Conservation (phyloP, 306 rosid species). For the Datisca glomerata region DNA sequence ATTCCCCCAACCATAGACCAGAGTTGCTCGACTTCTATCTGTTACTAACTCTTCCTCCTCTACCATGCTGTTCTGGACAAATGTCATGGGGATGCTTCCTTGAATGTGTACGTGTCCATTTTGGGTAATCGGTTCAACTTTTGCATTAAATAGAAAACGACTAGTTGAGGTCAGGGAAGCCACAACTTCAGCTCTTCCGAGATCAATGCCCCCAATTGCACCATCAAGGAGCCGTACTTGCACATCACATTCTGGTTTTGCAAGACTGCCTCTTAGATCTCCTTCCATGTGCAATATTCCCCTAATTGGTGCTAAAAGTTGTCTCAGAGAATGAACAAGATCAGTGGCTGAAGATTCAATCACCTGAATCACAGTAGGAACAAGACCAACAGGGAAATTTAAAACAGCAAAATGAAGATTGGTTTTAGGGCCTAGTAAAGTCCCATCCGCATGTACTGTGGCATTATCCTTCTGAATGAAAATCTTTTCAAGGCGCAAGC, state of each 20-base stretch:
- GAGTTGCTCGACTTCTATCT: constrained; percentile 32
- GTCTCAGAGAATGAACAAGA: constrained; percentile 54
- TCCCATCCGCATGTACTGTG: constrained; percentile 91
- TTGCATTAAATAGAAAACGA: constrained; percentile 86
- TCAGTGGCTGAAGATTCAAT: constrained; percentile 70
- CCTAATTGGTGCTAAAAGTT: constrained; percentile 58
- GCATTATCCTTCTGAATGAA: constrained; percentile 85
- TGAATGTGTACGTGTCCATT: constrained; percentile 81
- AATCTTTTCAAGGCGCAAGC: constrained; percentile 58
- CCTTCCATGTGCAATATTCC: constrained; percentile 99
- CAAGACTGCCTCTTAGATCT: constrained; percentile 85
- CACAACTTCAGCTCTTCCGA: constrained; percentile 84
- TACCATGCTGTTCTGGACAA: constrained; percentile 37
- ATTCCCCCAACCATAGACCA: constrained; percentile 65
- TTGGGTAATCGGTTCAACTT: constrained; percentile 74
- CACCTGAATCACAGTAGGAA: constrained; percentile 74
- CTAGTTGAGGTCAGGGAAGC: constrained; percentile 78
- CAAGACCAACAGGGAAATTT: constrained; percentile 77
- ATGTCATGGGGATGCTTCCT: constrained; percentile 81
- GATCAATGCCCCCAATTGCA: constrained; percentile 78
- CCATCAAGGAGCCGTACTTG: constrained; percentile 97
- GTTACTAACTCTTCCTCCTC: constrained; percentile 46
- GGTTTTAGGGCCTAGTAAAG: constrained; percentile 73
- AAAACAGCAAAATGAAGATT: constrained; percentile 91
- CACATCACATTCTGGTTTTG: constrained; percentile 90